Conservation (phyloP, 208 protist species). For the Acanthamoeba castellanii region DNA sequence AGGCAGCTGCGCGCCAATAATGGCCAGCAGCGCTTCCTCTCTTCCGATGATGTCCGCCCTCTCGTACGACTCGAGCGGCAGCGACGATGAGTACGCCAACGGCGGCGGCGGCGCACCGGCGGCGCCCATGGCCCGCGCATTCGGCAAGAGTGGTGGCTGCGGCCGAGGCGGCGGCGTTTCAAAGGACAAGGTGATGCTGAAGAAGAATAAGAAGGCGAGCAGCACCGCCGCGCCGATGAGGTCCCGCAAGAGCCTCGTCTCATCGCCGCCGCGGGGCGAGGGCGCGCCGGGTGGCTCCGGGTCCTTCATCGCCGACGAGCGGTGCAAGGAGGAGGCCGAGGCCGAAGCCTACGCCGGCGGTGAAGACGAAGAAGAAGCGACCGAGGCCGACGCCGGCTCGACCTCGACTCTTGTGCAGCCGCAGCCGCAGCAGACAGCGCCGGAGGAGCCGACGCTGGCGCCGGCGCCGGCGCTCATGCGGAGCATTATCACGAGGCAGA, state of each 20-base stretch:
- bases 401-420: too few species aligned
- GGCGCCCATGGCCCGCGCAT: too few species aligned
- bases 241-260: too few species aligned
- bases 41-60: too few species aligned
- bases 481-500: conserved; percentile 28
- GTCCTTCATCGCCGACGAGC: not conserved
- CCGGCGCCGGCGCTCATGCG: not conserved
- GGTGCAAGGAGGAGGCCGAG: not conserved
- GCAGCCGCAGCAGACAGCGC: not conserved
- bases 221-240: too few species aligned
- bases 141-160: not conserved
- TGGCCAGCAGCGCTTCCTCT: too few species aligned
- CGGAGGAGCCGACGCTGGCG: not conserved
- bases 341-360: not conserved
- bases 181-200: not conserved
- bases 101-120: too few species aligned
- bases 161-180: not conserved
- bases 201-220: too few species aligned
- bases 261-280: not conserved
- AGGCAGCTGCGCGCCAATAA: too few species aligned
- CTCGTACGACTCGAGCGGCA: too few species aligned
- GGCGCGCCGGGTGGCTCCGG: not conserved
- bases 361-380: not conserved
- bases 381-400: too few species aligned
- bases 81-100: too few species aligned